Evolutionary conservation across 75 land plant genomes (phyloP), one percentile per base, ranked within the genome.

Genomic region (Pinus albicaulis): DNA sequence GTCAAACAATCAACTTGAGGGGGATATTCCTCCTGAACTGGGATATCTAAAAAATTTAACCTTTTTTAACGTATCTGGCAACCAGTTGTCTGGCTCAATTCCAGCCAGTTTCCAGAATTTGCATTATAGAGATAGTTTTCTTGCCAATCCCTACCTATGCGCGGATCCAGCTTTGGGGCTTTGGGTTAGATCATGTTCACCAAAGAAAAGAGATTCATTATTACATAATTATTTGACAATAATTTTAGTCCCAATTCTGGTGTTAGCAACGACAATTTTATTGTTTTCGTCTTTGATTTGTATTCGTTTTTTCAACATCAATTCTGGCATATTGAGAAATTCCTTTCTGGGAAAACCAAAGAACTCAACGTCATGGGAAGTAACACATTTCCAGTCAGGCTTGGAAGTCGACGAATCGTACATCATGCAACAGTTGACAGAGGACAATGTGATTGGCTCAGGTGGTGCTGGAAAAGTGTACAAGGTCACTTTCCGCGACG

Each of bases 391-490:
- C 6, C 80, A 52, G 20, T 78, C 61, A 77, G 69, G 82, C 55
- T 69, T 11, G 78, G 26, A 62, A 75, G 48, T 66, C 62, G 83
- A 62, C 59, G 81, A 57, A 44, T 74, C 48, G 28, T 53, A 89
- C 58, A 80, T 91, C 3, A 3, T 86, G 13, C 44, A 78, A 1
- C 62, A 89, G 10, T 91, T 91, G 65, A 71, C 69, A 17, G 71
- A 80, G 7, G 61, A 24, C 28, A 84, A 82, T 62, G 76, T 83
- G 53, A 77, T 91, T 11, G 93, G 93, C 2, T 73, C 48, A 3
- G 93, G 93, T 44, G 80, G 82, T 23, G 59, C 38, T 73, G 93
- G 89, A 24, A 75, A 75, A 16, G 93, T 91, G 2, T 91, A 86
- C 76, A 91, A 79, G 73, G 89, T 79, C 5, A 44, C 5, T 59